Conservation (phyloP, 768 basidiomycete genomes). For the Tephrocybe rancida region DNA sequence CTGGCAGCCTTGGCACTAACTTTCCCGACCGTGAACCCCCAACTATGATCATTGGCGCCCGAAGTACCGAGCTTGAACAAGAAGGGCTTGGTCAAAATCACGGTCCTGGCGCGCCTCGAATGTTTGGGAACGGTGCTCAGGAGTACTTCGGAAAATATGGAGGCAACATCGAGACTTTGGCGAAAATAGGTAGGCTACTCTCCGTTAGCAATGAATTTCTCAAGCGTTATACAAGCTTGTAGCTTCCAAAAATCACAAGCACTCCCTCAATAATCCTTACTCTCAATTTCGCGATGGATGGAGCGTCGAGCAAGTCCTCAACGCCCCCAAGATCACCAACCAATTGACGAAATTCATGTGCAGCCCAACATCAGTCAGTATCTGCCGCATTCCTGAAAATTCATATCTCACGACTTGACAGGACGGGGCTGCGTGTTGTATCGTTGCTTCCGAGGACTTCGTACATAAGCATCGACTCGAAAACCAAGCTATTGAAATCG, state of each 20-base stretch:
- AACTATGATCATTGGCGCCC: constrained; percentile 43
- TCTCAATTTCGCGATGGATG: constrained; percentile 84
- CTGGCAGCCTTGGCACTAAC: constrained; percentile 69
- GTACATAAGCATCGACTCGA: constrained; percentile 72
- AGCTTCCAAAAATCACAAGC: constrained; percentile 86
- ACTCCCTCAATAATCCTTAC: constrained; percentile 83
- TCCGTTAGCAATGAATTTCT: background rate
- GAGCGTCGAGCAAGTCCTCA: constrained; percentile 70
- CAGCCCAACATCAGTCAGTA: constrained; percentile 74
- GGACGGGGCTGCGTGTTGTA: constrained; percentile 78
- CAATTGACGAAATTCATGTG: constrained; percentile 86
- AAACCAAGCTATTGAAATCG: constrained; percentile 87
- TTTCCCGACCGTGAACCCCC: constrained; percentile 61
- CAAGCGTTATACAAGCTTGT: background rate
- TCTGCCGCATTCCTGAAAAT: background rate
- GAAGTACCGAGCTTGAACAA: constrained; percentile 50
- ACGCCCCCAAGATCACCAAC: constrained; percentile 67
- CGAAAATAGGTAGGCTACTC: constrained; percentile 65
- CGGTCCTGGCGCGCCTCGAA: constrained; percentile 70
- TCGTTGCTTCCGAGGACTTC: constrained; percentile 80
- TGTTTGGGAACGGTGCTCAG: constrained; percentile 75
- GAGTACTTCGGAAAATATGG: constrained; percentile 83
- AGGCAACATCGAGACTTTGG: constrained; percentile 64
- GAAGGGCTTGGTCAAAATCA: constrained; percentile 57
- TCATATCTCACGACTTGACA: constrained; percentile 22